These are phyloP conservation scores for Paspalum vaginatum DNA, from an alignment of 176 grass and related monocot genomes.

Conservation along the genomic window DNA sequence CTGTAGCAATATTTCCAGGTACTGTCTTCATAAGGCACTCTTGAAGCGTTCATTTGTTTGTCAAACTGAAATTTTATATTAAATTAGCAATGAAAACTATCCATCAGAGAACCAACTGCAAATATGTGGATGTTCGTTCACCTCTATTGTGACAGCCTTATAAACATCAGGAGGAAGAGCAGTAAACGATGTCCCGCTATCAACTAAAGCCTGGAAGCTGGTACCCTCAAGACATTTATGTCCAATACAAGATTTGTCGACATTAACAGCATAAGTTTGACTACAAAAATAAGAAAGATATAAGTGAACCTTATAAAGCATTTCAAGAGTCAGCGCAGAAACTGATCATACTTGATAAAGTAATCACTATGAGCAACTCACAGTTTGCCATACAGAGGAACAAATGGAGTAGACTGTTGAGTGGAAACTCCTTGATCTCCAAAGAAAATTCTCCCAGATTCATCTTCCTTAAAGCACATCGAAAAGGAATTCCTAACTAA, in stretches of 20 bases:
- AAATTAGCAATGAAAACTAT: slow-evolving; percentile 39
- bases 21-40: slow-evolving; percentile 47
- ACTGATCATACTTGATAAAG: not conserved
- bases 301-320: slow-evolving; percentile 35
- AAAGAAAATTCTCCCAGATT: slow-evolving; percentile 92
- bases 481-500: slow-evolving; percentile 86
- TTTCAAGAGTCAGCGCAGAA: slow-evolving; percentile 5
- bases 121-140: slow-evolving; percentile 37
- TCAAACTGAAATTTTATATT: slow-evolving; percentile 71
- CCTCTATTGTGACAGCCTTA: slow-evolving; percentile 71
- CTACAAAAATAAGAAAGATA: slow-evolving; percentile 47
- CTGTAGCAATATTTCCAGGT: slow-evolving; percentile 79
- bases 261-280: slow-evolving; percentile 72
- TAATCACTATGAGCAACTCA: slow-evolving; percentile 52
- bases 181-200: slow-evolving; percentile 94
- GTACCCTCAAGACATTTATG: slow-evolving; percentile 64
- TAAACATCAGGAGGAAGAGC: slow-evolving; percentile 73
- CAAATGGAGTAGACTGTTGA: slow-evolving; percentile 88
- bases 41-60: slow-evolving; percentile 77
- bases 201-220: slow-evolving; percentile 74
- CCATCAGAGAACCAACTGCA: not conserved
- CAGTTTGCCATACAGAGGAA: slow-evolving; percentile 82
- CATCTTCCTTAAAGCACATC: slow-evolving; percentile 84
- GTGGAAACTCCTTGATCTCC: slow-evolving; percentile 79
- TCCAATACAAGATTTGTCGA: slow-evolving; percentile 82